A percentile compares a stretch with the other conserved stretches of the same genome.
Evolutionary conservation across 2,329 filamentous ascomycete genomes (phyloP).

Genomic region (Penicillium sp.): DNA sequence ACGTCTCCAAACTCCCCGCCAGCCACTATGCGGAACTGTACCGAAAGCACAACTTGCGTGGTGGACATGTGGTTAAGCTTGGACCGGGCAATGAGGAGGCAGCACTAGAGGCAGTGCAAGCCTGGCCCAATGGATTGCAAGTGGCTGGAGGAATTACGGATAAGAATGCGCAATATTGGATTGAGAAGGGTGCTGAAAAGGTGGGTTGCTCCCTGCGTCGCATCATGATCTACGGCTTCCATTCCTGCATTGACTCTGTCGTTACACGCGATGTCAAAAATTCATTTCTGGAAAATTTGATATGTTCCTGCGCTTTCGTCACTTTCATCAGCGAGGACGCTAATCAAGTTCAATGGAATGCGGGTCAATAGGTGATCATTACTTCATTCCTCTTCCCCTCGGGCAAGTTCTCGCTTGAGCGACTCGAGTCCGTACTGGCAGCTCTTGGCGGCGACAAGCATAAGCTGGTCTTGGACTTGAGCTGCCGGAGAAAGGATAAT

Average conservation of each 20-base stretch:
- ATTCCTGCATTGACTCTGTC: not conserved
- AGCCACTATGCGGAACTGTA: slow-evolving; percentile 82
- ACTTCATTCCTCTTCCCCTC: slow-evolving; percentile 92
- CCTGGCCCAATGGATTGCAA: slow-evolving; percentile 81
- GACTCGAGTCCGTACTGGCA: slow-evolving; percentile 72
- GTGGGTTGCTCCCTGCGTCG: slow-evolving; percentile 52
- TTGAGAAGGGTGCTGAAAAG: slow-evolving; percentile 85
- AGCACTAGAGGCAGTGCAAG: slow-evolving; percentile 71
- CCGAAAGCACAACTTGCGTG: slow-evolving; percentile 68
- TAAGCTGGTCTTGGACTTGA: slow-evolving; percentile 92
- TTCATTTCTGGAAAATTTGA: not conserved
- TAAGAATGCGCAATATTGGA: slow-evolving; percentile 80
- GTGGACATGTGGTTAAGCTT: slow-evolving; percentile 96
- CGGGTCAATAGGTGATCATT: slow-evolving; percentile 77
- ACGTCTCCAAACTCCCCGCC: slow-evolving; percentile 81
- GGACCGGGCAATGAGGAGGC: slow-evolving; percentile 83
- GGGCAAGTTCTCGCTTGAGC: slow-evolving; percentile 74
- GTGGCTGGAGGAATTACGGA: slow-evolving; percentile 93
- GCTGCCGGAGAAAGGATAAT: slow-evolving; percentile 74
- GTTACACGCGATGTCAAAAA: no score
- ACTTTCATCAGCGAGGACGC: slow-evolving; percentile 15
- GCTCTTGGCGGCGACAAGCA: slow-evolving; percentile 72
- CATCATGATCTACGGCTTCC: not conserved
- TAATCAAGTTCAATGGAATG: slow-evolving; percentile 21
- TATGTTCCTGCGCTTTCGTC: slow-evolving; percentile 1